Percentiles rank a stretch among this genome's conserved stretches.
Evolutionary conservation across 2,329 filamentous ascomycete genomes (phyloP).

Genomic region (Parascedosporium putredinis): DNA sequence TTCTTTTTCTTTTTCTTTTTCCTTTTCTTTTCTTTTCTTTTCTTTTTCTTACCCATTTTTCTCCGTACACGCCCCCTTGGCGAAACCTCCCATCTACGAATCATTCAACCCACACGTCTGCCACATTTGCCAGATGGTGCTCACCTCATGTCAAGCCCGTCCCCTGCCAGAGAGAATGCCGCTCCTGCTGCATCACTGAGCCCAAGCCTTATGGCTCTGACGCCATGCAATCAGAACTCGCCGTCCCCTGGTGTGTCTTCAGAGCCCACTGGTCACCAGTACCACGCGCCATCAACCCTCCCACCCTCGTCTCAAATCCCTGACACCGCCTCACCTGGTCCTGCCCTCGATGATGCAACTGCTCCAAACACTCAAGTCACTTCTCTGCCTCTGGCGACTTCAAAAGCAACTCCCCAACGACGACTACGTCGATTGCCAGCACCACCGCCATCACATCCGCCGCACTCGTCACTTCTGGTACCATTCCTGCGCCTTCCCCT

Average conservation of each 20-base stretch:
- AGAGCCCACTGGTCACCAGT: neutral
- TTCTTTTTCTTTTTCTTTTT: neutral
- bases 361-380: neutral
- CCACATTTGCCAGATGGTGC: constrained; percentile 3
- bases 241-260: neutral
- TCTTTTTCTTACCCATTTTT: neutral
- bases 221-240: constrained; percentile 3
- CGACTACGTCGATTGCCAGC: neutral
- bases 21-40: neutral
- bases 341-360: neutral
- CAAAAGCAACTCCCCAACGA: no score
- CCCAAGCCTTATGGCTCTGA: neutral
- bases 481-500: neutral
- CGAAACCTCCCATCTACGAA: constrained; percentile 4
- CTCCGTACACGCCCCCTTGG: constrained; percentile 2
- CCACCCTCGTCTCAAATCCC: neutral
- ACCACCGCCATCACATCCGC: neutral
- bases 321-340: neutral
- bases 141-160: constrained; percentile 5
- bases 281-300: neutral
- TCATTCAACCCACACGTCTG: constrained; percentile 6
- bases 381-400: neutral
- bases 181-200: constrained; percentile 6
- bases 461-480: neutral
- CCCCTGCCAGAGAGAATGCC: constrained; percentile 4